Conservation (phyloP, 495 filamentous ascomycete species). For the Penicillium taxi region DNA sequence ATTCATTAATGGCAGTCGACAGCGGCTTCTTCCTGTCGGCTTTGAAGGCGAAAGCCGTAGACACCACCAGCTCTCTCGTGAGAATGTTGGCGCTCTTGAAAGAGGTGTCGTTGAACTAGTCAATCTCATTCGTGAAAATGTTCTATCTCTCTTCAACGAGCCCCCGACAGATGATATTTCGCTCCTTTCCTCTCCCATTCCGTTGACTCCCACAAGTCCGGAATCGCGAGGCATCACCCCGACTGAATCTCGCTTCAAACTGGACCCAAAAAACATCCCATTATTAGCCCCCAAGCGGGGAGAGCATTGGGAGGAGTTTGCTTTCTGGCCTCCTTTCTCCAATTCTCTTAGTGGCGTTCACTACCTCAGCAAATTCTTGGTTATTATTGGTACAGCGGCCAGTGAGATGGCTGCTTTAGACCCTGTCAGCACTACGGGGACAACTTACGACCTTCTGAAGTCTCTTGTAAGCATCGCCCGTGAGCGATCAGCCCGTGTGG, state of each 20-base stretch:
- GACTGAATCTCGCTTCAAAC: conserved; percentile 63
- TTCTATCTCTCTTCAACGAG: conserved; percentile 77
- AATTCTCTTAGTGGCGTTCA: conserved; percentile 83
- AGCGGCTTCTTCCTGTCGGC: conserved; percentile 71
- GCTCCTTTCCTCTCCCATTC: conserved; percentile 68
- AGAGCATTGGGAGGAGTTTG: conserved; percentile 86
- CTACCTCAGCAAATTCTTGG: conserved; percentile 74
- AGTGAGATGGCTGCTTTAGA: conserved; percentile 73
- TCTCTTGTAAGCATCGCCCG: conserved; percentile 66
- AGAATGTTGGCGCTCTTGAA: conserved; percentile 63
- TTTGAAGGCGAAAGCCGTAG: conserved; percentile 75
- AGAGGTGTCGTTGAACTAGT: conserved; percentile 73
- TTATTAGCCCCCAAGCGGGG: conserved; percentile 68
- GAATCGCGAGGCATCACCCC: conserved; percentile 41
- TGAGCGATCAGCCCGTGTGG: conserved; percentile 71
- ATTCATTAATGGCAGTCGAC: conserved; percentile 81
- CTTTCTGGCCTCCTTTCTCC: conserved; percentile 90
- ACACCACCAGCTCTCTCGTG: conserved; percentile 72
- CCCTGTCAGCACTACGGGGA: conserved; percentile 50
- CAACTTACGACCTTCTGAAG: conserved; percentile 57
- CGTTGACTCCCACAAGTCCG: conserved; percentile 64
- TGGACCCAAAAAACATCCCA: conserved; percentile 67
- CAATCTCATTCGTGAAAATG: conserved; percentile 67
- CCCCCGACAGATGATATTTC: conserved; percentile 86
- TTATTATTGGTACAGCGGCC: conserved; percentile 72